phyloP scores from a whole-genome alignment of 257 asterid species.

The Orobanche coerulescens region DNA sequence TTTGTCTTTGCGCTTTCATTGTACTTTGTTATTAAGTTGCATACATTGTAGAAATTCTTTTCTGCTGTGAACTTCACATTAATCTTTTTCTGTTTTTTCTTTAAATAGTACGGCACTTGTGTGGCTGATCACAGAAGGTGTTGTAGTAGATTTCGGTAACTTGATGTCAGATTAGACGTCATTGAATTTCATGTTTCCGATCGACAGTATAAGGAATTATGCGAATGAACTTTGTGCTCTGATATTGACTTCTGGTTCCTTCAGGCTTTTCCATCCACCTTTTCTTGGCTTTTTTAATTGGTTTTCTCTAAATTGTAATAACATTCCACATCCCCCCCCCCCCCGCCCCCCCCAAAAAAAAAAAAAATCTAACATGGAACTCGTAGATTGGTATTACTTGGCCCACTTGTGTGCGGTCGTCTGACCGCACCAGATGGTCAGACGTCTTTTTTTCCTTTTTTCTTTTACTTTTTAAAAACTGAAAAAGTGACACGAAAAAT shows the following conservation, averaged over 20 bases:
- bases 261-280: neutral
- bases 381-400: neutral
- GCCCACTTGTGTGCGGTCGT: neutral
- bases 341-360: neutral
- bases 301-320: neutral
- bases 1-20: neutral
- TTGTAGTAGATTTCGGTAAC: neutral
- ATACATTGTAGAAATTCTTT: neutral
- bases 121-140: neutral
- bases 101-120: neutral
- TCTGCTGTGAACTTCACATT: neutral
- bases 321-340: no score
- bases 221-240: neutral
- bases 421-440: neutral
- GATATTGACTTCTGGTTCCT: neutral
- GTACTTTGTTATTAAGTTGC: neutral
- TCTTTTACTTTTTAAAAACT: neutral
- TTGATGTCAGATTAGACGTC: neutral
- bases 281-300: neutral
- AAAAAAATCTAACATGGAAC: neutral
- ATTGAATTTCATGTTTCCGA: neutral
- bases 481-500: no score
- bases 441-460: neutral
- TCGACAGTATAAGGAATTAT: neutral
- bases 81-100: neutral